Evolutionary conservation across 1,139 yeast genomes (phyloP), one percentile per base, ranked within the genome.

Genomic region (Geotrichum carabidarum): DNA sequence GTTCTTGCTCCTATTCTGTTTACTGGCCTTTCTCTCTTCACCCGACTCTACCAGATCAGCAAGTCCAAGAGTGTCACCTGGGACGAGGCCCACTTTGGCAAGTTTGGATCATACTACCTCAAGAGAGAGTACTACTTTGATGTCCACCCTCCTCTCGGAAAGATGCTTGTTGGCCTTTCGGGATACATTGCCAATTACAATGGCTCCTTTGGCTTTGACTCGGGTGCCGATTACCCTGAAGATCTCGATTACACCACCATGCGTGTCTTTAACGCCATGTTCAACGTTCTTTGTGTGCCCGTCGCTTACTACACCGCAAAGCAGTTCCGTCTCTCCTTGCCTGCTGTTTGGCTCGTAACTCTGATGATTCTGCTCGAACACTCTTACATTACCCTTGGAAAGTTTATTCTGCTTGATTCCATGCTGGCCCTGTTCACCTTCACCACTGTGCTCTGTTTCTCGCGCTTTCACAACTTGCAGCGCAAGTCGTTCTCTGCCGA

Each of bases 111-210:
- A 12, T 87, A 88, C 71, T 91, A 91, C 74, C 76, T 91, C 62
- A 84, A 91, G 75, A 95, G 88, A 68, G 95, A 90, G 65, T 91
- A 90, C 70, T 91, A 91, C 71, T 96, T 90, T 69, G 99, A 93
- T 73, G 99, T 93, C 57, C 99, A 93, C 71, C 99, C 99, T 52
- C 99, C 99, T 1, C 79, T 94, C 65, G 99, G 98, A 40, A 94
- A 94, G 72, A 90, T 94, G 96, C 78, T 94, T 60, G 91, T 91
- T 60, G 99, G 97, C 1, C 76, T 94, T 44, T 87, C 96, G 12
- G 99, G 99, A 14, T 90, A 86, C 67, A 68, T 94, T 61, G 97
- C 97, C 38, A 95, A 95, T 48, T 93, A 90, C 75, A 87, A 93
- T 69, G 99, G 99, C 41, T 84, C 95, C 1, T 94, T 94, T 84